phyloP scores from a whole-genome alignment of 345 rosid genomes.

The Sonneratia alba region DNA sequence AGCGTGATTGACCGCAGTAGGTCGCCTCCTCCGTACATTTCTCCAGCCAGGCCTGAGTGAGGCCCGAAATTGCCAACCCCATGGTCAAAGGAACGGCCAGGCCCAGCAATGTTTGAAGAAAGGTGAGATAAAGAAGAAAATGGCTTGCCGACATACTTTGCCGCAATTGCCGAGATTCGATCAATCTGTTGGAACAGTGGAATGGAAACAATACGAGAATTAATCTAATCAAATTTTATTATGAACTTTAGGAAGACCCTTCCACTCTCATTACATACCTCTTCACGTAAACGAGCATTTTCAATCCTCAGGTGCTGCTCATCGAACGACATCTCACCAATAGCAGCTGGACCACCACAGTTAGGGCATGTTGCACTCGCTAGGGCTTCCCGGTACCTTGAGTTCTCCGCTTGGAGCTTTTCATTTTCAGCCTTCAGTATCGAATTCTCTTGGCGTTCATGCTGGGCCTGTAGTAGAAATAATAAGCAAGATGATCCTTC shows the following conservation, averaged over 20 bases:
- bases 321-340: conserved; percentile 93
- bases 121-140: conserved; percentile 37
- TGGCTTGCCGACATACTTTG: conserved; percentile 79
- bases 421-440: conserved; percentile 77
- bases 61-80: conserved; percentile 40
- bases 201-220: background rate
- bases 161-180: conserved; percentile 73
- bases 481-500: background rate
- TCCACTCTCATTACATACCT: conserved; percentile 28
- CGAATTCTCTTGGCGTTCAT: conserved; percentile 74
- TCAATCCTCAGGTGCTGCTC: conserved; percentile 92
- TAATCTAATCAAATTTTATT: no score
- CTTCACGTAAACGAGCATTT: conserved; percentile 76
- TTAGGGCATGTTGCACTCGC: conserved; percentile 69
- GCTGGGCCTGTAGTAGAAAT: conserved; percentile 48
- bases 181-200: conserved; percentile 41
- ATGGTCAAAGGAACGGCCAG: conserved; percentile 44
- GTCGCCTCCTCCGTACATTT: conserved; percentile 58
- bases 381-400: conserved; percentile 72
- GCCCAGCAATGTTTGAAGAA: conserved; percentile 23
- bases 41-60: conserved; percentile 9
- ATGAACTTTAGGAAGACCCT: no score
- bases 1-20: conserved; percentile 45
- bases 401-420: conserved; percentile 73
- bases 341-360: conserved; percentile 79